A percentile compares a stretch with the other conserved stretches of the same genome.
These are phyloP conservation scores for Ganoderma sinense DNA, from an alignment of 1,284 basidiomycete species.

Conservation along the genomic window DNA sequence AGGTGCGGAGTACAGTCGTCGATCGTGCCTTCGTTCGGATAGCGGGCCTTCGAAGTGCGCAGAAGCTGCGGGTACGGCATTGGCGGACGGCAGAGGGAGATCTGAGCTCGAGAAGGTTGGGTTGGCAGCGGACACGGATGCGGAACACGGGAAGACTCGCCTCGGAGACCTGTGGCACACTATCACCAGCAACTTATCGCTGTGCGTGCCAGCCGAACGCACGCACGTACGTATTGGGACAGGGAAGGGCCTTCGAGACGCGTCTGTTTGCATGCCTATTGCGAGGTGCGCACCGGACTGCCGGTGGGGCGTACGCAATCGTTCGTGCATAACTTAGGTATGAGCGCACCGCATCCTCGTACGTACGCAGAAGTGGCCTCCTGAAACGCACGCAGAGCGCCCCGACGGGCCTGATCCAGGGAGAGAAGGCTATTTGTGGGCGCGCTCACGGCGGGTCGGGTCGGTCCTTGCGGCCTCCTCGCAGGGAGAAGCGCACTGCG, in stretches of 20 bases:
- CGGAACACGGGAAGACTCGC: neutral
- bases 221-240: neutral
- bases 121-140: neutral
- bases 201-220: neutral
- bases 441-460: neutral
- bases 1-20: neutral
- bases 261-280: constrained; percentile 1
- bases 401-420: neutral
- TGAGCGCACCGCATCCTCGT: neutral
- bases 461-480: neutral
- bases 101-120: neutral
- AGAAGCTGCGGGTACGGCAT: neutral
- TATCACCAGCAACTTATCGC: no score
- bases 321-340: neutral
- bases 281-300: constrained; percentile 2
- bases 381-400: neutral
- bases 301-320: neutral
- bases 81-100: neutral
- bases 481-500: neutral
- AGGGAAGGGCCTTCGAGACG: neutral
- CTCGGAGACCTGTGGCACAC: neutral
- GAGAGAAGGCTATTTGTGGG: neutral
- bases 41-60: neutral
- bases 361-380: neutral
- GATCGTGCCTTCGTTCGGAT: neutral